These are phyloP conservation scores for Datura wrightii DNA, from an alignment of 257 asterid species.

Conservation along the genomic window DNA sequence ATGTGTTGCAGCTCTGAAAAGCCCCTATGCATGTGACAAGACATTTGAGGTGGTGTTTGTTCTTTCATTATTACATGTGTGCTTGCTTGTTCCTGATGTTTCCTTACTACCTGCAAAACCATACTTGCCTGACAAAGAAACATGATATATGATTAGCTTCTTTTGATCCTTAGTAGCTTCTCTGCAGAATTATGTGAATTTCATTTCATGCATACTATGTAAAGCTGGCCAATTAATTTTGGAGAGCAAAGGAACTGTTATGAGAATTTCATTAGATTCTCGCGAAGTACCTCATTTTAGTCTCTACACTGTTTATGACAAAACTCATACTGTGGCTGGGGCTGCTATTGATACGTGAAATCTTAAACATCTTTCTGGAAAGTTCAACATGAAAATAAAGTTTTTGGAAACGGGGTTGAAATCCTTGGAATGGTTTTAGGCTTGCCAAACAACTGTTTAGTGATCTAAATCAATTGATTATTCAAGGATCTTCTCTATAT, in stretches of 20 bases:
- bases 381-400: not conserved
- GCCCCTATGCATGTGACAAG: conserved; percentile 89
- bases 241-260: not conserved
- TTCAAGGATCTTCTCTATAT: not conserved
- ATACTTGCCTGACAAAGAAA: conserved; percentile 8
- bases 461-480: not conserved
- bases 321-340: not conserved
- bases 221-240: conserved; percentile 6
- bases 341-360: not conserved
- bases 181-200: not conserved
- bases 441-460: not conserved
- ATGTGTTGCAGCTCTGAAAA: conserved; percentile 85
- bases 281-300: not conserved
- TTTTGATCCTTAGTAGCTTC: not conserved
- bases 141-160: not conserved
- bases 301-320: not conserved
- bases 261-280: not conserved
- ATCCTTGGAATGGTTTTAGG: not conserved
- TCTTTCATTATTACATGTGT: not conserved
- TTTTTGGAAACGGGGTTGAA: not conserved
- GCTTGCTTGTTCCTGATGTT: not conserved
- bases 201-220: not conserved
- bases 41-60: conserved; percentile 74
- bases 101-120: not conserved
- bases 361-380: not conserved